A percentile compares a stretch with the other conserved stretches of the same genome.
Conservation (phyloP, 2,329 filamentous ascomycete genomes). For the Exophiala sp. region DNA sequence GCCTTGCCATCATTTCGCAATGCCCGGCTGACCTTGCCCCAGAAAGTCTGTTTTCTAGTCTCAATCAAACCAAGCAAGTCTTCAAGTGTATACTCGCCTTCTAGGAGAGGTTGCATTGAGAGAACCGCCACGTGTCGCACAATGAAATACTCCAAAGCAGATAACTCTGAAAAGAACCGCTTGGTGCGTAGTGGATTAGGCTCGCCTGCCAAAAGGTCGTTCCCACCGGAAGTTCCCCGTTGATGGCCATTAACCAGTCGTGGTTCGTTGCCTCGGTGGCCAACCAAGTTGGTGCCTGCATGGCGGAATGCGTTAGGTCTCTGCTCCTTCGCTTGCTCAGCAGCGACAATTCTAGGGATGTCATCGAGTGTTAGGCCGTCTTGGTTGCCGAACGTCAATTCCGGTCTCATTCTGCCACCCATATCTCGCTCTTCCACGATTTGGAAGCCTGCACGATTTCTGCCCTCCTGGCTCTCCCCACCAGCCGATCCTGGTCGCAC, state of each 20-base stretch:
- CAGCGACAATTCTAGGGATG: slow-evolving; percentile 90
- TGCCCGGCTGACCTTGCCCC: slow-evolving; percentile 96
- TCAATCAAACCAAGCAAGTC: slow-evolving; percentile 90
- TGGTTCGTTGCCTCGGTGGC: slow-evolving; percentile 48
- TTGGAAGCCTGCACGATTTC: slow-evolving; percentile 48
- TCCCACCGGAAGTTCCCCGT: slow-evolving; percentile 56
- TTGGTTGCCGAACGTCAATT: slow-evolving; percentile 80
- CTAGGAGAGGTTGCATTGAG: slow-evolving; percentile 87
- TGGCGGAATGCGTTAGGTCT: slow-evolving; percentile 72
- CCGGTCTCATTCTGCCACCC: slow-evolving; percentile 63
- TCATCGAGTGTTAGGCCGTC: slow-evolving; percentile 92
- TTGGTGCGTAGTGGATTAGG: slow-evolving; percentile 55
- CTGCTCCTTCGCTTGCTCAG: slow-evolving; percentile 89
- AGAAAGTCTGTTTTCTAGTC: slow-evolving; percentile 87
- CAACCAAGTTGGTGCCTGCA: slow-evolving; percentile 63
- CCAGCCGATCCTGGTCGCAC: slow-evolving; percentile 68
- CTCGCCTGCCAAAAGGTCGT: slow-evolving; percentile 45
- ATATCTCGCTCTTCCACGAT: slow-evolving; percentile 73
- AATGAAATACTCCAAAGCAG: slow-evolving; percentile 94
- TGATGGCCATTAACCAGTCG: slow-evolving; percentile 64
- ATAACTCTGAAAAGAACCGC: slow-evolving; percentile 93
- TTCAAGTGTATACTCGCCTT: slow-evolving; percentile 85
- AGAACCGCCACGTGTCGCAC: slow-evolving; percentile 90
- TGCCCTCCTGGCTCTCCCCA: slow-evolving; percentile 50
- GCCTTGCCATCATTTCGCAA: slow-evolving; percentile 75